Conservation (phyloP, 768 basidiomycete species). For the Tylopilus sp. region DNA sequence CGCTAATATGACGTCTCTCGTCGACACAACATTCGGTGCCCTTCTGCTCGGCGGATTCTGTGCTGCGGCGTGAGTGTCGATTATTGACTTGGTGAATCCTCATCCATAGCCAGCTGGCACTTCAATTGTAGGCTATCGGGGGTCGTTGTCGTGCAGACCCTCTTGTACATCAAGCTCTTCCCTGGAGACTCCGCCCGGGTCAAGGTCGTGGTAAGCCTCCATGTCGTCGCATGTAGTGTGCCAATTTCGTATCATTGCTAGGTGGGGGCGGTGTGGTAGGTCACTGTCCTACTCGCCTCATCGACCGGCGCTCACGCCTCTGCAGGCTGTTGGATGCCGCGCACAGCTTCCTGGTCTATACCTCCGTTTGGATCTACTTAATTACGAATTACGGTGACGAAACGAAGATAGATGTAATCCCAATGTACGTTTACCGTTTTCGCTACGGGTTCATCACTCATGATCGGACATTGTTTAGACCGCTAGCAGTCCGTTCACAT, state of each 20-base stretch:
- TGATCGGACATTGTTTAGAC: slow-evolving; percentile 7
- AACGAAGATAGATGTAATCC: slow-evolving; percentile 39
- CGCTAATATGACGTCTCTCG: slow-evolving; percentile 7
- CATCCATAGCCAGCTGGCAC: neutral
- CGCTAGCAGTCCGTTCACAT: slow-evolving; percentile 25
- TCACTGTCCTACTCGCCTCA: neutral
- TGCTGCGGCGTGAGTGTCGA: slow-evolving; percentile 24
- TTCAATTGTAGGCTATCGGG: slow-evolving; percentile 25
- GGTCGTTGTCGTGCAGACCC: slow-evolving; percentile 24
- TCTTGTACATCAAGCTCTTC: slow-evolving; percentile 30
- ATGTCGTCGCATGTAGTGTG: neutral
- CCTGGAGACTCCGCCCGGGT: slow-evolving; percentile 20
- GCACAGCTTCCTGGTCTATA: slow-evolving; percentile 40
- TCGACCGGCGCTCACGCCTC: neutral
- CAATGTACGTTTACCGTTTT: slow-evolving; percentile 34
- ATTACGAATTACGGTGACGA: slow-evolving; percentile 42
- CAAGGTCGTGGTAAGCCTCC: slow-evolving; percentile 22
- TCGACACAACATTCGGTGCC: slow-evolving; percentile 27
- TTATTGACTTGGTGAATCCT: neutral
- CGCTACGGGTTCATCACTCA: neutral
- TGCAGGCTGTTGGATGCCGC: slow-evolving; percentile 34
- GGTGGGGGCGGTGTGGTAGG: slow-evolving; percentile 29
- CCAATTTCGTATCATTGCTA: slow-evolving; percentile 1
- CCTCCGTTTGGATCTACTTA: slow-evolving; percentile 42
- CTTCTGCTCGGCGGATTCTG: slow-evolving; percentile 29